Evolutionary conservation across 164 flowering plant species (phyloP).

Genomic region (Berberis thunbergii): DNA sequence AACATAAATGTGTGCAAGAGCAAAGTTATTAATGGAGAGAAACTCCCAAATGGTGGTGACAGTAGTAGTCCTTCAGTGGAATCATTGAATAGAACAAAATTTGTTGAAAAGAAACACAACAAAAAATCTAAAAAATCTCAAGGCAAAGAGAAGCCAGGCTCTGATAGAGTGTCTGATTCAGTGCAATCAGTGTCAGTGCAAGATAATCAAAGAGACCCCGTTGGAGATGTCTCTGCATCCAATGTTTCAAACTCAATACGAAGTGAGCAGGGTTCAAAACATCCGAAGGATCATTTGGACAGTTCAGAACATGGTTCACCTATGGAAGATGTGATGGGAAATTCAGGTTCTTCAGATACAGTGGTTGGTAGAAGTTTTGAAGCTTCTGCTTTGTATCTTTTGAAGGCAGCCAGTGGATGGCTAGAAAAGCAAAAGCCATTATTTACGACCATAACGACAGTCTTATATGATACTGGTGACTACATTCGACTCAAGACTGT

Average conservation of each 20-base stretch:
- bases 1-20: conserved; percentile 20
- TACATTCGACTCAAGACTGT: conserved; percentile 34
- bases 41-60: conserved; percentile 26
- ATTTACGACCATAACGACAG: conserved; percentile 20
- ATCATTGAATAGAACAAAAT: conserved; percentile 9
- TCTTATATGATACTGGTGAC: conserved; percentile 25
- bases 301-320: conserved; percentile 17
- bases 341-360: conserved; percentile 20
- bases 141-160: conserved; percentile 25
- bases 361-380: conserved; percentile 25
- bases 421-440: conserved; percentile 49
- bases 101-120: conserved; percentile 28
- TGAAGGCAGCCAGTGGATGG: conserved; percentile 39
- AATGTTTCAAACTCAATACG: conserved; percentile 18
- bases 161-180: conserved; percentile 14
- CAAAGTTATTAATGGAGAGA: conserved; percentile 29
- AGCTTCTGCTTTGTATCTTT: conserved; percentile 23
- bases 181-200: conserved; percentile 14
- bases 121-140: conserved; percentile 21
- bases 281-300: conserved; percentile 10
- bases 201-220: conserved; percentile 14
- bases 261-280: conserved; percentile 8
- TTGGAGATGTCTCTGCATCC: conserved; percentile 12
- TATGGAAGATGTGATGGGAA: conserved; percentile 19
- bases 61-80: conserved; percentile 13